Base-by-base conservation (phyloP, 2,329 filamentous ascomycete genomes). In the Aspergillus persii region DNA sequence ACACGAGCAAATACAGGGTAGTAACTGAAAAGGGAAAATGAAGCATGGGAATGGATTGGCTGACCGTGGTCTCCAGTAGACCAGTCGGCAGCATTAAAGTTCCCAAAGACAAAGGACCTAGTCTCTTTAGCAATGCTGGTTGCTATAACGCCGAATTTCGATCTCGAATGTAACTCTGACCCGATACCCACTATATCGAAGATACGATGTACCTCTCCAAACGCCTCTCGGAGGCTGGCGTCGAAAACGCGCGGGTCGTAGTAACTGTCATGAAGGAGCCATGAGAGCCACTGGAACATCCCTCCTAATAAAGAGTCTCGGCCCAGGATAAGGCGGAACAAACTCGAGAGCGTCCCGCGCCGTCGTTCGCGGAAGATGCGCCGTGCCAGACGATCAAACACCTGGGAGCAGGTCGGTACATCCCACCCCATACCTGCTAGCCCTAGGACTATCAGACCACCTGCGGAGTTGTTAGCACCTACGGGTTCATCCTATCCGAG, bases 171-270 rank as follows among this genome's bases (percentile, higher is more conserved):
- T 49, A 11, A 15, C 1, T 1, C 5, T 2, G 54, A 26, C 44
- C 57, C 50, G 26, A 27, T 33, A 3, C 47, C 39, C 4, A 49
- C 33, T 8, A 59, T 29, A 18, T 62, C 50, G 48, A 69, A 69
- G 18, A 69, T 54, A 36, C 44, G 44, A n/a, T 51, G 56, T 53
- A 61, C 15, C 41, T 64, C 53, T 2, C 61, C 39, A 53, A 68
- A 67, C 7, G 55, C 61, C 27, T 59, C 54, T 49, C 62, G 63
- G 0, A 69, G 54, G 5, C 63, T 55, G 7, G 44, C 6, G 58
- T 69, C 61, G 46, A 69, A 68, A 18, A 64, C 50, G 6, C 36
- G 27, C 0, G 61, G 49, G 57, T 69, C 58, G 49, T 69, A 69
- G 36, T 56, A 69, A 52, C 67, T 63, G 18, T 69, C 54, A 53